These are phyloP conservation scores for Aspergillus taichungensis DNA, from an alignment of 495 filamentous ascomycete genomes.

Conservation along the genomic window DNA sequence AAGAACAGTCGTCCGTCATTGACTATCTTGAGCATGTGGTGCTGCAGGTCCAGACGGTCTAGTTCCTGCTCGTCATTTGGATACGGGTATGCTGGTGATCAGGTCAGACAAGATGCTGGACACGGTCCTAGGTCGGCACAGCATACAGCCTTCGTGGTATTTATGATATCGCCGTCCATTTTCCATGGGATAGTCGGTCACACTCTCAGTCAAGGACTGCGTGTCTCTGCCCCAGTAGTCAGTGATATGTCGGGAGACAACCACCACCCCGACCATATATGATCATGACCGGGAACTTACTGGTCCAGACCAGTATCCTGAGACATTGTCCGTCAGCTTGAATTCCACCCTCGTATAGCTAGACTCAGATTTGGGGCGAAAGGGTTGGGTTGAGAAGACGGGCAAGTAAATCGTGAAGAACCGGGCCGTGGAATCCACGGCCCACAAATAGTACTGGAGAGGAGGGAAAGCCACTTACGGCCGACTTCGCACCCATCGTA, in stretches of 20 bases:
- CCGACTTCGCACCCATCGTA: conserved; percentile 8
- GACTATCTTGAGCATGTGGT: conserved; percentile 48
- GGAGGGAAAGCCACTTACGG: conserved; percentile 10
- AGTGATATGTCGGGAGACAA: conserved; percentile 1
- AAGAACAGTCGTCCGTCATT: conserved; percentile 46
- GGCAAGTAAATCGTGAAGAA: background rate
- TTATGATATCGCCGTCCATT: conserved; percentile 49
- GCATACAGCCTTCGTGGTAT: conserved; percentile 48
- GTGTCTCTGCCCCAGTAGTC: conserved; percentile 28
- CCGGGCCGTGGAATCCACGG: background rate
- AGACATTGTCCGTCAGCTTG: conserved; percentile 20
- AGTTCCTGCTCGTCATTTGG: conserved; percentile 50
- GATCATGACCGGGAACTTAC: conserved; percentile 9
- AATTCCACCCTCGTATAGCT: background rate
- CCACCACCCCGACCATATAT: background rate
- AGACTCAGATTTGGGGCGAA: background rate
- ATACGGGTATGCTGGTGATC: conserved; percentile 38
- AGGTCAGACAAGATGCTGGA: conserved; percentile 6
- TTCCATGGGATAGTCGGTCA: conserved; percentile 44
- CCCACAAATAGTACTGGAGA: background rate
- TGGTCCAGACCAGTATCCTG: conserved; percentile 13
- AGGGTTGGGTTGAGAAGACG: background rate
- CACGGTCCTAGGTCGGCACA: background rate
- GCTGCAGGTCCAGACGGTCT: conserved; percentile 50
- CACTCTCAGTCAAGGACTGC: conserved; percentile 42